These are phyloP conservation scores for Clonostachys sp. DNA, from an alignment of 2,329 filamentous ascomycete species.

Conservation along the genomic window DNA sequence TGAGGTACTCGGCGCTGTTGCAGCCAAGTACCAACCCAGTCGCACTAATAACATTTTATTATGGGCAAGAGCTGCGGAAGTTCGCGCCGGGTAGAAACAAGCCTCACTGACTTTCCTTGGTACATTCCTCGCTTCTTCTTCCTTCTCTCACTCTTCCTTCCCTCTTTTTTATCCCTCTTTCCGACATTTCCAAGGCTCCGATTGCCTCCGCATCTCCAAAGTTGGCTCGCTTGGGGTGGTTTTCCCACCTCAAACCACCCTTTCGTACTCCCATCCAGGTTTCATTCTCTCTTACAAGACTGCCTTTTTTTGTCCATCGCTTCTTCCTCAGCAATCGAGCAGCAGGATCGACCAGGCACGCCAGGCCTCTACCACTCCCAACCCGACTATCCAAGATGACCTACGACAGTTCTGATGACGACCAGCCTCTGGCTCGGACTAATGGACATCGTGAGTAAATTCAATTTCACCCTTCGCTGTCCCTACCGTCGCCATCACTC, in stretches of 20 bases:
- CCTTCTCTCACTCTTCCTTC: background rate
- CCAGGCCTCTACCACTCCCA: no score
- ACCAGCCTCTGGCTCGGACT: slow-evolving; percentile 68
- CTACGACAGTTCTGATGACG: slow-evolving; percentile 68
- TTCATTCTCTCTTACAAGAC: no score
- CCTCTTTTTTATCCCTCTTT: background rate
- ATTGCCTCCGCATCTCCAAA: background rate
- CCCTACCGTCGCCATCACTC: no score
- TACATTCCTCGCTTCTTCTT: background rate
- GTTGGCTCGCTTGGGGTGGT: background rate
- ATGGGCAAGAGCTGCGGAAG: background rate
- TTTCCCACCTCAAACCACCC: background rate
- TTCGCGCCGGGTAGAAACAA: background rate
- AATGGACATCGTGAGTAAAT: slow-evolving; percentile 63
- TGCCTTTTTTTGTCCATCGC: no score
- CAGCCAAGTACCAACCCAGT: no score
- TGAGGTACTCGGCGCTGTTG: no score
- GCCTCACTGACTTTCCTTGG: background rate
- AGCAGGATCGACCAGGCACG: no score
- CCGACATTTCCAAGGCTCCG: background rate
- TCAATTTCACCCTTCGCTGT: background rate
- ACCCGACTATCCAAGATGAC: slow-evolving; percentile 32
- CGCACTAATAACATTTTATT: no score
- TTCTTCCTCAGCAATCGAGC: no score
- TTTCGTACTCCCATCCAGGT: no score